Conservation (phyloP, 2,329 filamentous ascomycete species). For the Beauveria rudraprayagi region DNA sequence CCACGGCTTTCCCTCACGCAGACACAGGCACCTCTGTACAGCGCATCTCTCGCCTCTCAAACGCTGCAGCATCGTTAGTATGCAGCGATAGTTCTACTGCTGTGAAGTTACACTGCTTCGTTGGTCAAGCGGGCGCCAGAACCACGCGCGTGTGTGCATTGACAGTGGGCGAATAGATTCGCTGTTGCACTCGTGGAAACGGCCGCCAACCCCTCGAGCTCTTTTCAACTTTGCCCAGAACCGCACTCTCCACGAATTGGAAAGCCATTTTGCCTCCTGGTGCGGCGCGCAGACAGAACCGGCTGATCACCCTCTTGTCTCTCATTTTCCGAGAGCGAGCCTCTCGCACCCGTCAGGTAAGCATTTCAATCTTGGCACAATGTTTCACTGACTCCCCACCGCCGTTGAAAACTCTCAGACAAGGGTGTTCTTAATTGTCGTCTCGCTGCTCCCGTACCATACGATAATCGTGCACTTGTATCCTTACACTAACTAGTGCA, state of each 20-base stretch:
- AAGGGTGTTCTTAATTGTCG: background rate
- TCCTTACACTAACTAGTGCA: background rate
- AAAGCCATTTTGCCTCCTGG: background rate
- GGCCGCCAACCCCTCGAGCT: background rate
- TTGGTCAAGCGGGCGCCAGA: background rate
- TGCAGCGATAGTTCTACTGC: background rate
- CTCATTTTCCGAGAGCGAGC: background rate
- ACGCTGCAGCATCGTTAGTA: slow-evolving; percentile 2
- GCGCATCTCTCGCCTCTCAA: background rate
- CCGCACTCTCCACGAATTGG: background rate
- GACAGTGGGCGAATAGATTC: background rate
- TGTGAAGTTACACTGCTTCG: background rate
- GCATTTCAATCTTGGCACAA: background rate
- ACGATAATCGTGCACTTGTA: background rate
- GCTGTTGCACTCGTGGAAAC: background rate
- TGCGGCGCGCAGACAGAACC: background rate
- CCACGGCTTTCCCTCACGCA: background rate
- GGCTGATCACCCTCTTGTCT: background rate
- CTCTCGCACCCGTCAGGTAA: background rate
- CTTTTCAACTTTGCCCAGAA: background rate
- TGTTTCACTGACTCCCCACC: background rate
- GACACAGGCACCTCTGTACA: background rate
- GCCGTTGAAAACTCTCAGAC: background rate
- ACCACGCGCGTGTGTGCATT: background rate
- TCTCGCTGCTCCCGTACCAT: background rate